Percentiles rank a stretch among this genome's conserved stretches.
These are phyloP conservation scores for Phytophthora pisi DNA, from an alignment of 352 stramenopile genomes.

Conservation along the genomic window DNA sequence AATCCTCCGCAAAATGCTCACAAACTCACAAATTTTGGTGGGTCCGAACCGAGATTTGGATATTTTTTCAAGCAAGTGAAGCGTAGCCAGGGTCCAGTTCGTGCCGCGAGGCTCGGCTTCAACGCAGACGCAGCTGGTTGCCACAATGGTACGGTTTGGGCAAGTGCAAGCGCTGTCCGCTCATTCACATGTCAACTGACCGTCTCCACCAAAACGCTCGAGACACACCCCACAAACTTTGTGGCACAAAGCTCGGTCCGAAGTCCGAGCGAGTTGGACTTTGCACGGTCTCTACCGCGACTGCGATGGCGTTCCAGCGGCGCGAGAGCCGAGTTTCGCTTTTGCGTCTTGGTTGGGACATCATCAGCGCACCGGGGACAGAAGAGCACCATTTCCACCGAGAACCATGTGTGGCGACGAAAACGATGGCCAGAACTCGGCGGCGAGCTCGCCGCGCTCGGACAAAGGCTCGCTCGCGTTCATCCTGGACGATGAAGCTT, in stretches of 20 bases:
- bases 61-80: not conserved
- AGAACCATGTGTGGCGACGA: constrained; percentile 23
- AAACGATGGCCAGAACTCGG: constrained; percentile 16
- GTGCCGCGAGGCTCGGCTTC: constrained; percentile 18
- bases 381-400: constrained; percentile 12
- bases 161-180: constrained; percentile 1
- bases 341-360: constrained; percentile 36
- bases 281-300: constrained; percentile 32
- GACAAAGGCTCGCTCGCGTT: constrained; percentile 52
- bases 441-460: constrained; percentile 22
- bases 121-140: constrained; percentile 23
- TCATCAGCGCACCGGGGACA: constrained; percentile 10
- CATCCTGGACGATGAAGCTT: constrained; percentile 34
- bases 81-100: not conserved
- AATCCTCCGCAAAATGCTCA: constrained; percentile 18
- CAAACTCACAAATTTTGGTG: constrained; percentile 17
- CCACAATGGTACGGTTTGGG: constrained; percentile 11
- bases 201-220: constrained; percentile 37
- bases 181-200: constrained; percentile 10
- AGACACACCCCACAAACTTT: constrained; percentile 17
- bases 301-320: not conserved
- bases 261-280: constrained; percentile 2
- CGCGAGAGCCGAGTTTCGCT: constrained; percentile 18
- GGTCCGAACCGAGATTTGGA: too few species aligned
- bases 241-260: constrained; percentile 11